Conservation (phyloP, 768 basidiomycete species). For the Hericium coralloides region DNA sequence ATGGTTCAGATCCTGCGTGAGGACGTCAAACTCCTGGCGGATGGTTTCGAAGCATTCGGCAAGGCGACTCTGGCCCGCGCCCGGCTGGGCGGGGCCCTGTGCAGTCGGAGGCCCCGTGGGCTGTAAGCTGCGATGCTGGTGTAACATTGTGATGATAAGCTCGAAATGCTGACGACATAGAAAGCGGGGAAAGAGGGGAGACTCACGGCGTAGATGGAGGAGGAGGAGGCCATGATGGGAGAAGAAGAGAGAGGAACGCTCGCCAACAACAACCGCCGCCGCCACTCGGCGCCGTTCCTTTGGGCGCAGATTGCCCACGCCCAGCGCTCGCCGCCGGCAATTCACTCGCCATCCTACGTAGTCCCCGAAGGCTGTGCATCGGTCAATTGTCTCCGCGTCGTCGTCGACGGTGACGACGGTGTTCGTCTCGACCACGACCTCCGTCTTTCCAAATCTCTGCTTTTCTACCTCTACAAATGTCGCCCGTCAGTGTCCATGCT, state of each 20-base stretch:
- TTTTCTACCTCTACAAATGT: too few species aligned
- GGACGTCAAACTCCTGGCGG: conserved; percentile 74
- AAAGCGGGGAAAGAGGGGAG: neutral
- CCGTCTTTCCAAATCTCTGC: too few species aligned
- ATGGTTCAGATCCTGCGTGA: conserved; percentile 56
- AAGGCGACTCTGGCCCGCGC: conserved; percentile 34
- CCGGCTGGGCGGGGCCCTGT: conserved; percentile 20
- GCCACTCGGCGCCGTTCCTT: too few species aligned
- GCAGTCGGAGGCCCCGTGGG: conserved; percentile 30
- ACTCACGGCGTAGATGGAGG: conserved; percentile 22
- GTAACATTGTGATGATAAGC: neutral
- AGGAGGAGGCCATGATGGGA: conserved; percentile 18
- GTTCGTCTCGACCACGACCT: too few species aligned
- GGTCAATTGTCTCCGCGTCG: too few species aligned
- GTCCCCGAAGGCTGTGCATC: too few species aligned
- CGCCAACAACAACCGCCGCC: too few species aligned
- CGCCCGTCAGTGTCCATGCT: too few species aligned
- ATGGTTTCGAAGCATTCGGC: conserved; percentile 77
- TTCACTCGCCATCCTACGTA: too few species aligned
- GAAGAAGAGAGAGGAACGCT: neutral
- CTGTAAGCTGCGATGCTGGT: conserved; percentile 33
- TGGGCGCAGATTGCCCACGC: too few species aligned
- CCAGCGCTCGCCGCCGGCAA: too few species aligned
- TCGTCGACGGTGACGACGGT: too few species aligned
- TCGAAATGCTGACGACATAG: neutral